Conservation (phyloP, 2,329 filamentous ascomycete species). For the Lachnellula hyalina region DNA sequence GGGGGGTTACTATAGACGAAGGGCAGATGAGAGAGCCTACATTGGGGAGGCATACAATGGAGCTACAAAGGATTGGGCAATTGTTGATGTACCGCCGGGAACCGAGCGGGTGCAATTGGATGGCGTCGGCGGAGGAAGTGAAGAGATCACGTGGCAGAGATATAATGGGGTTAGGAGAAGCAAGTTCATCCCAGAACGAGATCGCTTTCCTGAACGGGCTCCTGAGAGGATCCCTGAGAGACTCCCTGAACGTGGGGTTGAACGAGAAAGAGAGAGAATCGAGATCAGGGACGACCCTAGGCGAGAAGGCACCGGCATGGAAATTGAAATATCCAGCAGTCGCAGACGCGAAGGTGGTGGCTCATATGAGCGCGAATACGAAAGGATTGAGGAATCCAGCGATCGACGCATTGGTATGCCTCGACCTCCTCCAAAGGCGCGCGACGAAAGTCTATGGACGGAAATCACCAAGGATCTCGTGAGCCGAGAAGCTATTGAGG, state of each 20-base stretch:
- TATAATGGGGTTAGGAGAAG: slow-evolving; percentile 73
- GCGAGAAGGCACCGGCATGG: slow-evolving; percentile 20
- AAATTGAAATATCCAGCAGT: slow-evolving; percentile 26
- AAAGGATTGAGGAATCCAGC: slow-evolving; percentile 46
- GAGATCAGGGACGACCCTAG: slow-evolving; percentile 22
- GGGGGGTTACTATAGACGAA: slow-evolving; percentile 60
- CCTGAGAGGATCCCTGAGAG: not conserved
- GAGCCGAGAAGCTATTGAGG: slow-evolving; percentile 77
- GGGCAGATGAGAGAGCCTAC: slow-evolving; percentile 61
- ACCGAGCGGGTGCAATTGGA: slow-evolving; percentile 81
- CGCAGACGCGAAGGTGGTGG: slow-evolving; percentile 10
- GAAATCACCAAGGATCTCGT: slow-evolving; percentile 95
- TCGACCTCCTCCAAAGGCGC: slow-evolving; percentile 21
- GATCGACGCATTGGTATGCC: slow-evolving; percentile 42
- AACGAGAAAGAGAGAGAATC: slow-evolving; percentile 15
- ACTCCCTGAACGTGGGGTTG: not conserved
- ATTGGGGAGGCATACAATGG: slow-evolving; percentile 71
- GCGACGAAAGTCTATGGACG: slow-evolving; percentile 74
- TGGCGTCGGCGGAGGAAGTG: slow-evolving; percentile 65
- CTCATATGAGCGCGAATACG: slow-evolving; percentile 33
- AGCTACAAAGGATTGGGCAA: slow-evolving; percentile 70
- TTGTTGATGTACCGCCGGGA: slow-evolving; percentile 79
- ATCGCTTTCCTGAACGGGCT: slow-evolving; percentile 30
- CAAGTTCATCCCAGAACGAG: slow-evolving; percentile 67
- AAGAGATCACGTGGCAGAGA: slow-evolving; percentile 73